phyloP scores from a whole-genome alignment of 345 rosid species.

The Gossypium turneri region DNA sequence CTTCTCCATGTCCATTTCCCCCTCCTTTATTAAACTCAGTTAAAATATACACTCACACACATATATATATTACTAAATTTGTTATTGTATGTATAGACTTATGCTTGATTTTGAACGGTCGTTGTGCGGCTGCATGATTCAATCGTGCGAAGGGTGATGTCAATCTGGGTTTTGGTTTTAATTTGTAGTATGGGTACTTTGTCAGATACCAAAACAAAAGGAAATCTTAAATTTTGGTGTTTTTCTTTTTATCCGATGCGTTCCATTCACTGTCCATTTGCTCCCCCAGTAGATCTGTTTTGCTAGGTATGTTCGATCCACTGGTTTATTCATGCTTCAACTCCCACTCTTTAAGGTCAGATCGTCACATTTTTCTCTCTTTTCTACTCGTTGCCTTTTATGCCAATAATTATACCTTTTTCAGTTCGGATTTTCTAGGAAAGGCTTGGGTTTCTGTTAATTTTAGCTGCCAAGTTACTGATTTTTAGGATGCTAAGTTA shows the following conservation, averaged over 20 bases:
- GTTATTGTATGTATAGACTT: neutral
- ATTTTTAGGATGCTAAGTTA: constrained; percentile 56
- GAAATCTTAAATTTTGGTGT: constrained; percentile 32
- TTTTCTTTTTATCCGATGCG: constrained; percentile 51
- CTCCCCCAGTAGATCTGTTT: constrained; percentile 59
- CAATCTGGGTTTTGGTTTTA: constrained; percentile 32
- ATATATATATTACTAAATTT: no score
- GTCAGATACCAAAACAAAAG: constrained; percentile 61
- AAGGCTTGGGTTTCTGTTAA: constrained; percentile 17
- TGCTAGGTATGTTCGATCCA: constrained; percentile 51
- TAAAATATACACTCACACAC: no score
- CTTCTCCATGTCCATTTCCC: constrained; percentile 9
- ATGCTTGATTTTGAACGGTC: constrained; percentile 23
- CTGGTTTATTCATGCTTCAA: constrained; percentile 40
- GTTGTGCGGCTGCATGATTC: constrained; percentile 43
- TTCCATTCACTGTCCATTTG: constrained; percentile 48
- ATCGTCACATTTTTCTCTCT: constrained; percentile 43
- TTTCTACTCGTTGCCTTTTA: constrained; percentile 12
- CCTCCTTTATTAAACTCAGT: constrained; percentile 12
- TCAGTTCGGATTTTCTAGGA: constrained; percentile 16
- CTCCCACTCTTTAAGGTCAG: constrained; percentile 52
- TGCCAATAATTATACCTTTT: neutral
- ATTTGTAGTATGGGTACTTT: constrained; percentile 42
- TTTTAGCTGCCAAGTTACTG: constrained; percentile 15
- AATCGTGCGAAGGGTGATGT: constrained; percentile 30